A percentile compares a stretch with the other conserved stretches of the same genome.
Evolutionary conservation across 345 rosid genomes (phyloP).

Genomic region (Aquilaria yunnanensis): DNA sequence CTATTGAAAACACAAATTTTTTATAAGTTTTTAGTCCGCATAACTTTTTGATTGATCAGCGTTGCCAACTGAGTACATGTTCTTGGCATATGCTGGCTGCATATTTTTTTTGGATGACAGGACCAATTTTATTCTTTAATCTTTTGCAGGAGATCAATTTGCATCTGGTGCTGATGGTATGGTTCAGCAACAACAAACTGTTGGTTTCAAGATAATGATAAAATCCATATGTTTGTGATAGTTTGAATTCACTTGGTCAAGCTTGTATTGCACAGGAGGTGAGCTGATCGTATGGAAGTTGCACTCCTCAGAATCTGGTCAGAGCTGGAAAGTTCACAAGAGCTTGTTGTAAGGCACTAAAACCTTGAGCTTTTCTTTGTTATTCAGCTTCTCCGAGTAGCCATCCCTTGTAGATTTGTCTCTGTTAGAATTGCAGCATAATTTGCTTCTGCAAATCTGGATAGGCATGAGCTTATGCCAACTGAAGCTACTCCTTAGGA

Average conservation of each 20-base stretch:
- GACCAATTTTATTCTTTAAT: constrained; percentile 1
- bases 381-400: constrained; percentile 11
- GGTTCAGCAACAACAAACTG: constrained; percentile 11
- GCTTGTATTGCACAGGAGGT: constrained; percentile 50
- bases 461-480: not conserved
- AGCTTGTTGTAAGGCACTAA: constrained; percentile 51
- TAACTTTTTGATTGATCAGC: not conserved
- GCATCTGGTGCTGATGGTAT: constrained; percentile 99
- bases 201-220: not conserved
- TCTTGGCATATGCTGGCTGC: no score
- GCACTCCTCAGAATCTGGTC: constrained; percentile 62
- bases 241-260: not conserved
- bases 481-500: no score
- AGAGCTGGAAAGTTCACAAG: constrained; percentile 84
- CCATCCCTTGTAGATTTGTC: not conserved
- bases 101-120: not conserved
- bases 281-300: constrained; percentile 88
- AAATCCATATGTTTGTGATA: not conserved
- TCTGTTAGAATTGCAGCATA: not conserved
- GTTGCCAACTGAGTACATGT: no score
- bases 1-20: not conserved
- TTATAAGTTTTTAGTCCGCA: not conserved
- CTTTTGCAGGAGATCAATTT: constrained; percentile 72
- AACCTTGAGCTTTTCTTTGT: constrained; percentile 6
- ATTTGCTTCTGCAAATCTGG: not conserved